These are phyloP conservation scores for Solanum infundibuliforme DNA, from an alignment of 257 asterid genomes.

Conservation along the genomic window DNA sequence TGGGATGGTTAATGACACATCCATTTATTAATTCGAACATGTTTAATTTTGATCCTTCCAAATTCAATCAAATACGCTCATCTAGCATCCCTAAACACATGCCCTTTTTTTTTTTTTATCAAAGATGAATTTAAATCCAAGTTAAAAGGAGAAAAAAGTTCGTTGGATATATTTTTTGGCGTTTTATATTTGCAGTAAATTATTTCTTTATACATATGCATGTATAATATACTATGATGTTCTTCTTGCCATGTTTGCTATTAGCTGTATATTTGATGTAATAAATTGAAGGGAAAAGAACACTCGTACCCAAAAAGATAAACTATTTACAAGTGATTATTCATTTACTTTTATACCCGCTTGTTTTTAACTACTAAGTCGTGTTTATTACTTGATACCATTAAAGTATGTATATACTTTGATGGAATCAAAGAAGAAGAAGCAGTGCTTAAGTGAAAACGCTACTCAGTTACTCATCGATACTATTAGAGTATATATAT, in stretches of 20 bases:
- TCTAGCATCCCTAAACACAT: neutral
- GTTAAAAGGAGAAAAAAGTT: neutral
- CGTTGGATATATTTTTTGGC: neutral
- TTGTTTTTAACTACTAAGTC: no score
- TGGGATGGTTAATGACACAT: accelerated
- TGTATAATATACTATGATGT: neutral
- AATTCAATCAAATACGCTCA: neutral
- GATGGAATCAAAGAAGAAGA: no score
- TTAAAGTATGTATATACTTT: no score
- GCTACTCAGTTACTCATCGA: no score
- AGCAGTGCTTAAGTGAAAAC: no score
- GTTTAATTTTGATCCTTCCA: neutral
- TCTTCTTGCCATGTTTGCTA: neutral
- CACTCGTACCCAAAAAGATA: no score
- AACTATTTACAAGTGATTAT: no score
- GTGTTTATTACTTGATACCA: no score
- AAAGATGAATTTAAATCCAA: neutral
- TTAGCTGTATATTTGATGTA: neutral
- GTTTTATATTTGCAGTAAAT: neutral
- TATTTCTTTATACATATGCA: neutral
- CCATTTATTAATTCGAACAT: neutral
- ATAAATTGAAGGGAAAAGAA: neutral
- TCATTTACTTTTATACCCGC: no score
- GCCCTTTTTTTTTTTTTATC: neutral
- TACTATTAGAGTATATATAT: no score